These are phyloP conservation scores for Wallemia ichthyophaga DNA, from an alignment of 1,284 basidiomycete species.

Conservation along the genomic window DNA sequence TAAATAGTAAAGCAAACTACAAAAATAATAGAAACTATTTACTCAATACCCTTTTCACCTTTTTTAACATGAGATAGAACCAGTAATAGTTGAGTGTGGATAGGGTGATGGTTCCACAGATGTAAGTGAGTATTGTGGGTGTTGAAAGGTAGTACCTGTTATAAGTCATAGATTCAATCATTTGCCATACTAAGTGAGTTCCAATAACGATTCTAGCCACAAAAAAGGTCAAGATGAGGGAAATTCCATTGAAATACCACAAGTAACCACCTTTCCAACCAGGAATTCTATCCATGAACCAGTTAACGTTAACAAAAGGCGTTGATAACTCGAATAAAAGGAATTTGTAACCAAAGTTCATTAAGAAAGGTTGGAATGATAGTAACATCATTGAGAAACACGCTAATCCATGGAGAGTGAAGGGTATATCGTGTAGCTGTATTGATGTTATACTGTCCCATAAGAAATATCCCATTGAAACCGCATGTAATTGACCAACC, in stretches of 20 bases:
- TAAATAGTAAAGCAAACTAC: not conserved
- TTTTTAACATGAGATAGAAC: conserved; percentile 1
- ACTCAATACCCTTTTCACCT: conserved; percentile 2
- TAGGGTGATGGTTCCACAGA: not conserved
- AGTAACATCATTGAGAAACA: not conserved
- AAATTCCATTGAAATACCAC: conserved; percentile 9
- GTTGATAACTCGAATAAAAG: conserved; percentile 13
- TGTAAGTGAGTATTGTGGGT: not conserved
- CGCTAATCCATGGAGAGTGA: not conserved
- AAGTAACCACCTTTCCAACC: conserved; percentile 7
- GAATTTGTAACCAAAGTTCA: conserved; percentile 11
- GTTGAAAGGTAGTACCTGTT: not conserved
- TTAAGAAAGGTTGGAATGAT: conserved; percentile 9
- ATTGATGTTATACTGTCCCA: not conserved
- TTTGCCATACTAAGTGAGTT: conserved; percentile 1
- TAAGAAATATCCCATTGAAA: not conserved
- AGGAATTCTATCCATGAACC: conserved; percentile 10
- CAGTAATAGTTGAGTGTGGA: not conserved
- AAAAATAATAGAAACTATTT: not conserved
- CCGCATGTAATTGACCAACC: not conserved
- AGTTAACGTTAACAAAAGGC: conserved; percentile 12
- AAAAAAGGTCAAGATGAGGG: conserved; percentile 12
- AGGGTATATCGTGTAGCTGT: not conserved
- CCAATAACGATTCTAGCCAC: conserved; percentile 12
- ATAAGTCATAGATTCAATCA: not conserved